Percentiles rank a stretch among this genome's conserved stretches.
These are phyloP conservation scores for Naegleria lovaniensis DNA, from an alignment of 208 protist genomes.

Conservation along the genomic window DNA sequence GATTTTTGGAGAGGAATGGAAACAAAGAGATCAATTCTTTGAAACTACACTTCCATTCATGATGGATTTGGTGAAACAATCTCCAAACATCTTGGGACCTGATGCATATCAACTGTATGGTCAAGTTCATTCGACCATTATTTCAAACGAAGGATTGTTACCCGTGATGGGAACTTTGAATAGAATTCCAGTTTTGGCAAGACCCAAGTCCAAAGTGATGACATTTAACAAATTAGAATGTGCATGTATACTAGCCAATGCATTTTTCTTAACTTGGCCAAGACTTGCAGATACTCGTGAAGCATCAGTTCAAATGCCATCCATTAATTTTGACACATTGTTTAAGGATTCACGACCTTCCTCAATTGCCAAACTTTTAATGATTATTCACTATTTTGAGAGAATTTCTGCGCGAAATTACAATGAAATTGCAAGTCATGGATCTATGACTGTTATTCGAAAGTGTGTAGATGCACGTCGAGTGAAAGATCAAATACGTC, in stretches of 20 bases:
- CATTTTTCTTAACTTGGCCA: neutral
- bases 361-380: neutral
- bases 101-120: neutral
- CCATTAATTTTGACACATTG: conserved; percentile 10
- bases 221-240: neutral
- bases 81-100: neutral
- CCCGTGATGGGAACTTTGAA: neutral
- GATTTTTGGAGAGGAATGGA: neutral
- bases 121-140: neutral
- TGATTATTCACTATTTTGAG: conserved; percentile 12
- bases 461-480: neutral
- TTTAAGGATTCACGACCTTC: neutral
- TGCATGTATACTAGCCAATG: neutral
- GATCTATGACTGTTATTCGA: neutral
- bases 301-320: neutral
- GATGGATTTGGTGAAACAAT: neutral
- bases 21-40: neutral
- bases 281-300: neutral
- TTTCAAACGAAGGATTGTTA: neutral
- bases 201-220: neutral
- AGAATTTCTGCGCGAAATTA: neutral
- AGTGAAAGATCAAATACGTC: neutral
- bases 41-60: neutral
- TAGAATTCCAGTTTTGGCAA: neutral
- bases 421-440: neutral